A percentile compares a stretch with the other conserved stretches of the same genome.
phyloP scores from a whole-genome alignment of 2,329 filamentous ascomycete genomes.

The Aspergillus tubingensis region DNA sequence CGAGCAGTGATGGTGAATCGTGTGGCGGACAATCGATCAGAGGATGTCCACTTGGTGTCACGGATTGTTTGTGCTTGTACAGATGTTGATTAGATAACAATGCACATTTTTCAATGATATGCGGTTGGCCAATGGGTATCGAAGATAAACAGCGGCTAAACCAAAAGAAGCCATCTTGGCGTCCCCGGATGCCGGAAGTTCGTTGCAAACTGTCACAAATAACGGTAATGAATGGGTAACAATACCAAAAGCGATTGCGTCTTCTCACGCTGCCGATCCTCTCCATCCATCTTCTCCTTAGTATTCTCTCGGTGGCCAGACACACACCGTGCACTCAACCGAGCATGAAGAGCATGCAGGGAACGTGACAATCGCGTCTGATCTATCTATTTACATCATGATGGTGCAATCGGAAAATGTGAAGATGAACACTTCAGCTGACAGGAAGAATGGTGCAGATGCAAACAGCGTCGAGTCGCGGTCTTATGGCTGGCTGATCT shows the following conservation, averaged over 20 bases:
- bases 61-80: not conserved
- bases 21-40: not conserved
- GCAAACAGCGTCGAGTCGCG: not conserved
- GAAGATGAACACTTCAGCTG: not conserved
- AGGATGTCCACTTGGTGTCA: not conserved
- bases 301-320: not conserved
- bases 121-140: not conserved
- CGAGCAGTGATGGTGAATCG: not conserved
- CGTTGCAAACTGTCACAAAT: not conserved
- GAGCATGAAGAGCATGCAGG: too few relatives aligned
- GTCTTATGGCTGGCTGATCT: too few relatives aligned
- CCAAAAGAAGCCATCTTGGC: not conserved
- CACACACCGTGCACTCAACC: too few relatives aligned
- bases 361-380: too few relatives aligned
- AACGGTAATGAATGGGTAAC: not conserved
- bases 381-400: not conserved
- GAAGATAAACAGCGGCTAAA: not conserved
- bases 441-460: not conserved
- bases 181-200: slow-evolving; percentile 16
- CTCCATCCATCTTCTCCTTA: not conserved
- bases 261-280: not conserved
- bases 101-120: not conserved
- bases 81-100: not conserved
- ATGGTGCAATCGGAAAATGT: not conserved
- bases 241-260: not conserved